Evolutionary conservation across 371 early-diverging fungal species (phyloP), one percentile per base, ranked within the genome.

Genomic region (Apophysomyces elegans): DNA sequence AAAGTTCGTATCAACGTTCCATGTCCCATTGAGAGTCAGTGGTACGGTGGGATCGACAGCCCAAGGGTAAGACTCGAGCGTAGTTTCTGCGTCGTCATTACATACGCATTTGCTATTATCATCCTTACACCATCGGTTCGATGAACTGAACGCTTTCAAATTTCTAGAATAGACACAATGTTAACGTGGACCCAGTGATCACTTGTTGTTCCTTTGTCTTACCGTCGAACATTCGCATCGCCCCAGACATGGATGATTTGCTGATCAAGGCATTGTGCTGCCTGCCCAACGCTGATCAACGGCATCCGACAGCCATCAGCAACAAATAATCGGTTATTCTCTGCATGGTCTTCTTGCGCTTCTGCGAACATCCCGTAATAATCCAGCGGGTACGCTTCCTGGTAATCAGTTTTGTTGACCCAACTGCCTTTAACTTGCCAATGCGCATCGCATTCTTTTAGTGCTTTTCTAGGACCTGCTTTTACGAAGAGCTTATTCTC

Each of bases 191-290:
- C 38, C 37, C 21, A 21, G 6, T 45, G 32, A 26, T 38, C 36
- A 8, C 37, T 12, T 21, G 18, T 64, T 7, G 14, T 36, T 32
- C 18, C 4, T 41, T 45, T 61, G 7, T 5, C 6, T 60, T 72
- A 74, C 78, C 80, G 72, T 41, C 70, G 65, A 6, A 76, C 37
- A 57, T 81, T 74, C 21, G 68, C 68, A 45, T 81, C 81, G 8
- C 69, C 81, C 73, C 77, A 78, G 4, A 78, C 77, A 69, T 81
- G 81, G 2, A 81, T 58, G 4, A 56, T 67, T 14, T 71, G 69
- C 37, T 68, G 60, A 37, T 73, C 65, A 12, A 81, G 61, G 37
- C 81, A 81, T n/a, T 63, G 69, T 2, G 68, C 61, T 12, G 68
- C 75, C n/a, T 78, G 70, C 1, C 78, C 78, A 54, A 59, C 50